Conservation (phyloP, 306 rosid genomes). For the Vicia sativa region DNA sequence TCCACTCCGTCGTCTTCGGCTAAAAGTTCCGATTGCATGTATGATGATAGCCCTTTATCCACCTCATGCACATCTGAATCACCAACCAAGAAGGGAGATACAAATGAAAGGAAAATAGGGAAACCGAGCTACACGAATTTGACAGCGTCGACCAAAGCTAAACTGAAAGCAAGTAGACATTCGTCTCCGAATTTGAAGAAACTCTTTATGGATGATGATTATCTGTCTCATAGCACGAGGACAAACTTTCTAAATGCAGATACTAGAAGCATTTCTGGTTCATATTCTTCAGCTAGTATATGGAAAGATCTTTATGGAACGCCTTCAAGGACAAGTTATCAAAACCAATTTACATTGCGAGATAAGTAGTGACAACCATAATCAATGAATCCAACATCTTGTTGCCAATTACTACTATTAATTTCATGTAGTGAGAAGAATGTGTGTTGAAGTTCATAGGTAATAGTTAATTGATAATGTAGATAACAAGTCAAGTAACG, state of each 20-base stretch:
- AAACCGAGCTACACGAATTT: constrained; percentile 68
- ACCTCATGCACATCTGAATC: constrained; percentile 56
- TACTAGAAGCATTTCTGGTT: constrained; percentile 58
- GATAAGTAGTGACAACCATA: constrained; percentile 30
- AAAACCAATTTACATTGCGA: constrained; percentile 30
- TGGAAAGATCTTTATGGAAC: constrained; percentile 55
- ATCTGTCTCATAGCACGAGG: constrained; percentile 40
- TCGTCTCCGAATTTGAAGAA: constrained; percentile 48
- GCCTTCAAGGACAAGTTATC: constrained; percentile 46
- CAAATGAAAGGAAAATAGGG: constrained; percentile 34
- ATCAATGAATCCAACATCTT: constrained; percentile 54
- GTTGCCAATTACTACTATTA: constrained; percentile 52
- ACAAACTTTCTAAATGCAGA: constrained; percentile 47
- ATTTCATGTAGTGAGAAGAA: background rate
- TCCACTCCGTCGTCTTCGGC: constrained; percentile 61
- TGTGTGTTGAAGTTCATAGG: background rate
- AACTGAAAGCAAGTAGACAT: constrained; percentile 50
- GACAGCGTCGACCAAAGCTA: constrained; percentile 70
- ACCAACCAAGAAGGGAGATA: constrained; percentile 40
- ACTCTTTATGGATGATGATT: constrained; percentile 55
- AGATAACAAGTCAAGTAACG: constrained; percentile 29
- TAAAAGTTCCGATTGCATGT: constrained; percentile 60
- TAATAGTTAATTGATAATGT: constrained; percentile 26
- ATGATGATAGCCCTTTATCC: constrained; percentile 60
- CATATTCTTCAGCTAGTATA: constrained; percentile 51